Base-by-base conservation (phyloP, 1,139 yeast genomes). In the Lipomyces yarrowii region DNA sequence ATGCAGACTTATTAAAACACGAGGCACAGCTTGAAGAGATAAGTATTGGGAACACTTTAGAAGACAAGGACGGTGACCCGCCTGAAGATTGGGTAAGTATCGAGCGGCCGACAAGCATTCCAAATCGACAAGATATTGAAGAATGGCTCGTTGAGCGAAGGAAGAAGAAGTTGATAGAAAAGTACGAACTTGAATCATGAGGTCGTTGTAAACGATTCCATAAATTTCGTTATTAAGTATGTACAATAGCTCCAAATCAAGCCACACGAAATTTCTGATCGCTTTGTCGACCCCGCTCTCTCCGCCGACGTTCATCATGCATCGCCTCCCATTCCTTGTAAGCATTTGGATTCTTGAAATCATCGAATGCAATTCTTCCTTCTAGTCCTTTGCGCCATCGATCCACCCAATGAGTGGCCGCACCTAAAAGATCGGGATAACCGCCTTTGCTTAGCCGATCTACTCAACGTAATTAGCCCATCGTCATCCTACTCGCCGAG, bases 331-430 rank as follows among this genome's bases (percentile, higher is more conserved):
- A 67, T 52, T 55, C 53, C 39, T n/a, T 23, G 30, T 53, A 56
- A 7, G 67, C 69, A 18, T 61, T 52, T 11, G 63, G 69, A 46
- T 63, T 64, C 35, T 32, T 55, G 2, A 71, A 71, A 33, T 76
- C 77, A 68, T 81, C 83, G 32, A 81, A 75, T 61, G 78, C 73
- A 21, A 77, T 71, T 61, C 74, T 77, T 21, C 79, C 79, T 13
- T 76, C 77, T 68, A 82, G 80, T 1, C 93, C 96, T 69, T 84
- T 86, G 64, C 87, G 83, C 87, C 90, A 89, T 37, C 83, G 76
- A 68, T 86, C 86, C 3, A 89, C 79, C 89, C 94, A 88, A 70
- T 85, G 85, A 4, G 83, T 79, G 0, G 96, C 93, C 61, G 86
- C 83, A 0, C 91, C 89, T 11, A 57, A 58, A 26, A 65, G 30